A percentile compares a stretch with the other conserved stretches of the same genome.
Evolutionary conservation across 139 green algal species (phyloP).

Genomic region (Chlorella sorokiniana): DNA sequence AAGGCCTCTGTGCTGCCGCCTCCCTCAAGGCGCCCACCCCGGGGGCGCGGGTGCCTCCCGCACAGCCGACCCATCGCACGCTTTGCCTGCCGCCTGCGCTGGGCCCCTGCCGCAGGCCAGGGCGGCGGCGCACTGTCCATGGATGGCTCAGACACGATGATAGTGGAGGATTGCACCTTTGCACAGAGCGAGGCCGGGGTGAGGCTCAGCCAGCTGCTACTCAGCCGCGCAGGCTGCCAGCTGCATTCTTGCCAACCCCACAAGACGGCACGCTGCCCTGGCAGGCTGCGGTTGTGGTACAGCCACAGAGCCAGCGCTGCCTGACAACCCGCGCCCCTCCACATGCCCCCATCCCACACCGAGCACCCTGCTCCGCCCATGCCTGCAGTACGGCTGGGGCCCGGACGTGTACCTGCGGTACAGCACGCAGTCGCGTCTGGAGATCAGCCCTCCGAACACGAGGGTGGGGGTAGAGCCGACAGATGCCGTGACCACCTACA

Average conservation of each 20-base stretch:
- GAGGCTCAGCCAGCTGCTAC: not conserved
- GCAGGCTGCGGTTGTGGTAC: too few species aligned
- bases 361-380: not conserved
- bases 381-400: constrained; percentile 35
- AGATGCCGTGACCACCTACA: not conserved
- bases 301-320: too few species aligned
- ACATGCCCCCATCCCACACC: not conserved
- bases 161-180: constrained; percentile 17
- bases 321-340: too few species aligned
- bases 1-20: too few species aligned
- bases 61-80: not conserved
- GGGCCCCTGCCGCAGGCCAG: constrained; percentile 15
- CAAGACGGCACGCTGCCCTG: too few species aligned
- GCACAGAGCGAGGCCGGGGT: constrained; percentile 31
- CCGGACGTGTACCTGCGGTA: constrained; percentile 37
- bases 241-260: too few species aligned
- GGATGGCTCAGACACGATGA: constrained; percentile 36
- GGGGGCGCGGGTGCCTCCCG: too few species aligned
- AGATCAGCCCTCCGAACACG: constrained; percentile 4
- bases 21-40: too few species aligned
- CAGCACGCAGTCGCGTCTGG: constrained; percentile 16
- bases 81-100: not conserved
- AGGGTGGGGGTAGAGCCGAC: constrained; percentile 5
- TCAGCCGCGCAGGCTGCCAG: not conserved
- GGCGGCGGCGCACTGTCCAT: constrained; percentile 40